Conservation (phyloP, 2,329 filamentous ascomycete genomes). For the Xylariales sp. region DNA sequence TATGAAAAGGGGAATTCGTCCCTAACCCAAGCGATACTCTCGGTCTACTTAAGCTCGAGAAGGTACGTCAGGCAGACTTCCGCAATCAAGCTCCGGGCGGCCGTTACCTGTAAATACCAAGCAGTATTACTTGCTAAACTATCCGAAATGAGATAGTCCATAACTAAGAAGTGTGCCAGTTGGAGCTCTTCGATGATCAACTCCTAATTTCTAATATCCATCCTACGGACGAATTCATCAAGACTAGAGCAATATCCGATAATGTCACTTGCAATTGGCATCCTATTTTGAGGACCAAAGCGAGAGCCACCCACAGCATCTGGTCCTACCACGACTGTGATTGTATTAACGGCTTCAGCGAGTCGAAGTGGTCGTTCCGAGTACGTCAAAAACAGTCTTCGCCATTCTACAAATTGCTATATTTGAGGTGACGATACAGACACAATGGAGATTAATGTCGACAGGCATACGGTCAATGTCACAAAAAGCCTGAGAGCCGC, state of each 20-base stretch:
- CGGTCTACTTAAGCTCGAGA: constrained; percentile 11
- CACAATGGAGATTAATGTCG: too few species aligned
- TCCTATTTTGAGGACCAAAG: constrained; percentile 21
- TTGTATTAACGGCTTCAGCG: constrained; percentile 21
- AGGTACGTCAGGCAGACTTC: constrained; percentile 21
- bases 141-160: constrained; percentile 23
- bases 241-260: constrained; percentile 21
- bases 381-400: too few species aligned
- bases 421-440: too few species aligned
- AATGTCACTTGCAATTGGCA: constrained; percentile 22
- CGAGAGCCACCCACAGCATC: constrained; percentile 7
- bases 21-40: neutral
- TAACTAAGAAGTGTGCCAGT: constrained; percentile 27
- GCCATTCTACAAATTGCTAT: too few species aligned
- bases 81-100: constrained; percentile 15
- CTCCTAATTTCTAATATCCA: neutral
- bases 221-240: constrained; percentile 12
- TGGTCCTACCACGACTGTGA: constrained; percentile 16
- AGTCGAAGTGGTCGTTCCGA: constrained; percentile 22
- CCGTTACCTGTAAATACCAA: constrained; percentile 7
- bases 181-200: constrained; percentile 10
- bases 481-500: too few species aligned
- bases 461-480: too few species aligned
- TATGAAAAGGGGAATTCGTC: constrained; percentile 13
- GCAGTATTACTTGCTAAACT: constrained; percentile 11